Conservation (phyloP, 306 rosid genomes). For the Abrus precatorius region DNA sequence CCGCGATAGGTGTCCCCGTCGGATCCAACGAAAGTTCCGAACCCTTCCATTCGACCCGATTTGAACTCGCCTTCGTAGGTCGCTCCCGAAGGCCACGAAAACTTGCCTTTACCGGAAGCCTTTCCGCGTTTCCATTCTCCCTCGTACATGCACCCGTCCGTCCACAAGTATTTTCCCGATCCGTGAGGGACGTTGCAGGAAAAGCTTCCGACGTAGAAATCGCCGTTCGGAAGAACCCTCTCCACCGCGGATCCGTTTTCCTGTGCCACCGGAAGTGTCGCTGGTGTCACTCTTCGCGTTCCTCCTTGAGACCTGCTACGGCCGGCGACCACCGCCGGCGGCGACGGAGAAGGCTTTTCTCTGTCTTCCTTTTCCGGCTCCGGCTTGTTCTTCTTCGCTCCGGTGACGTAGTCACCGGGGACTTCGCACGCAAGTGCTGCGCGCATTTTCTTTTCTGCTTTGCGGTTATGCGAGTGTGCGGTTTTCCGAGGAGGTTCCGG, state of each 20-base stretch:
- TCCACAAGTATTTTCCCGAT: slow-evolving; percentile 93
- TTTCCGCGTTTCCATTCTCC: slow-evolving; percentile 90
- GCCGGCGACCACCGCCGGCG: slow-evolving; percentile 51
- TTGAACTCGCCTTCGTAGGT: slow-evolving; percentile 93
- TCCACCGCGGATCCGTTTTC: slow-evolving; percentile 52
- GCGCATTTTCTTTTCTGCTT: slow-evolving; percentile 65
- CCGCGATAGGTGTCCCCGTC: slow-evolving; percentile 87
- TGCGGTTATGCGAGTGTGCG: not conserved
- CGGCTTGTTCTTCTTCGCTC: slow-evolving; percentile 65
- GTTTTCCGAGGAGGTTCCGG: not conserved
- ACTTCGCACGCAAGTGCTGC: slow-evolving; percentile 62
- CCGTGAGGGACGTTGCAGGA: slow-evolving; percentile 84
- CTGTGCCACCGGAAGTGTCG: slow-evolving; percentile 45
- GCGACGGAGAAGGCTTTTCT: slow-evolving; percentile 44
- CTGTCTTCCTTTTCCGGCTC: slow-evolving; percentile 56
- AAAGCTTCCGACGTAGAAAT: slow-evolving; percentile 89
- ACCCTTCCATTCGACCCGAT: slow-evolving; percentile 87
- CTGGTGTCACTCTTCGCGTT: slow-evolving; percentile 80
- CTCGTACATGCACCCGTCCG: slow-evolving; percentile 89
- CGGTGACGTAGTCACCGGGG: slow-evolving; percentile 45
- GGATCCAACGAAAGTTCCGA: slow-evolving; percentile 74
- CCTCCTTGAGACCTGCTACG: slow-evolving; percentile 76
- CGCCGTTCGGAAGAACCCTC: slow-evolving; percentile 84
- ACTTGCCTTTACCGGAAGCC: slow-evolving; percentile 78
- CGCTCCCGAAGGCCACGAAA: slow-evolving; percentile 96